Evolutionary conservation across 2,329 filamentous ascomycete genomes (phyloP).

Genomic region (Scedosporium minutisporum): DNA sequence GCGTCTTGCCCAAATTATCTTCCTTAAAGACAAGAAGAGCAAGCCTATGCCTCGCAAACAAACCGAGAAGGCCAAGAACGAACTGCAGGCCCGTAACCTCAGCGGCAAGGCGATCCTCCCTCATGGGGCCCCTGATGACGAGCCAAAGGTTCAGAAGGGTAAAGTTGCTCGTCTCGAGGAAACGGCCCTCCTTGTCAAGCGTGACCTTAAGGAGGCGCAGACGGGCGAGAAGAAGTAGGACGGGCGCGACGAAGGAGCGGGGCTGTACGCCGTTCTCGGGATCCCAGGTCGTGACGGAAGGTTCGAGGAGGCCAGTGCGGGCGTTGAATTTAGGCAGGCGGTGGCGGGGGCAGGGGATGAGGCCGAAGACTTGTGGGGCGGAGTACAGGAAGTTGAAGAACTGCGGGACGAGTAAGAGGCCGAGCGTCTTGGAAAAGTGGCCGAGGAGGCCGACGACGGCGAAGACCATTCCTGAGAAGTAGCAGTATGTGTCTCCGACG

Average conservation of each 20-base stretch:
- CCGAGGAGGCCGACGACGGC: conserved; percentile 93
- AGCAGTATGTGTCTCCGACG: conserved; percentile 98
- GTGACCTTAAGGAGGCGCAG: conserved; percentile 60
- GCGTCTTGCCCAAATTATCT: conserved; percentile 58
- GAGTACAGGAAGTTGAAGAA: conserved; percentile 97
- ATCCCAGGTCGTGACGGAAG: conserved; percentile 70
- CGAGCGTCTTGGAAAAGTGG: conserved; percentile 94
- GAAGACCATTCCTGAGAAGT: conserved; percentile 98
- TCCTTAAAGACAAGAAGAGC: conserved; percentile 82
- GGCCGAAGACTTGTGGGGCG: conserved; percentile 76
- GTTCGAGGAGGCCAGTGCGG: conserved; percentile 74
- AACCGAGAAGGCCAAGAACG: conserved; percentile 64
- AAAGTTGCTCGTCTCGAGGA: conserved; percentile 78
- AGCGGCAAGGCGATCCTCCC: conserved; percentile 72
- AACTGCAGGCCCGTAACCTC: conserved; percentile 76
- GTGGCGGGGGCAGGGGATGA: conserved; percentile 89
- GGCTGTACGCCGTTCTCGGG: conserved; percentile 53
- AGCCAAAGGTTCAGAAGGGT: conserved; percentile 95
- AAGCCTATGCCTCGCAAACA: conserved; percentile 78
- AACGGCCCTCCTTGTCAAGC: conserved; percentile 56
- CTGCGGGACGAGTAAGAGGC: conserved; percentile 84
- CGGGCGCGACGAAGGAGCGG: conserved; percentile 48
- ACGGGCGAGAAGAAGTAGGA: conserved; percentile 57
- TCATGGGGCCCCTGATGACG: conserved; percentile 85
- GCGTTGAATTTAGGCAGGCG: conserved; percentile 83